A percentile compares a stretch with the other conserved stretches of the same genome.
Conservation (phyloP, 208 protist species). For the Ichthyophonus hoferi region DNA sequence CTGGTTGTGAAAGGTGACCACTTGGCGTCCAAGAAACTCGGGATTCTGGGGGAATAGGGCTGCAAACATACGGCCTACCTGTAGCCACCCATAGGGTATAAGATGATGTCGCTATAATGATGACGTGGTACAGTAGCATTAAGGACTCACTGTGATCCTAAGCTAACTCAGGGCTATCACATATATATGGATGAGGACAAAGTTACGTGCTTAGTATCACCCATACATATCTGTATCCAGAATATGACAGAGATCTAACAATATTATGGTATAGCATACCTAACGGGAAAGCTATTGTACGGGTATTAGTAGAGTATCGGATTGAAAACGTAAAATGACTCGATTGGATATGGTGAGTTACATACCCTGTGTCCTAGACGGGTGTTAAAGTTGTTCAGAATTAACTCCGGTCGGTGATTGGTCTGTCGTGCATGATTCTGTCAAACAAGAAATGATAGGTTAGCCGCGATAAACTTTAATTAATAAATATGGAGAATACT, state of each 20-base stretch:
- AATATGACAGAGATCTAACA: too few relatives aligned
- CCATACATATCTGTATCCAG: too few relatives aligned
- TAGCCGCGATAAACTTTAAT: not conserved
- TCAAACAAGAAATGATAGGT: not conserved
- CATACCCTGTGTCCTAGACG: slow-evolving; percentile 58
- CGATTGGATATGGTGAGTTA: too few relatives aligned
- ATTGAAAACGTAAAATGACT: too few relatives aligned
- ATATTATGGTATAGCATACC: too few relatives aligned
- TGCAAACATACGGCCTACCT: slow-evolving; percentile 60
- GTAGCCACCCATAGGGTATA: slow-evolving; percentile 37
- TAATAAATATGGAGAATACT: not conserved
- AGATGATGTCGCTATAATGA: not conserved
- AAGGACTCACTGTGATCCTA: slow-evolving; percentile 11
- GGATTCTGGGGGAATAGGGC: slow-evolving; percentile 66
- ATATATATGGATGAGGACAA: not conserved
- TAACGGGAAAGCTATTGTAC: too few relatives aligned
- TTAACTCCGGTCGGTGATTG: slow-evolving; percentile 70
- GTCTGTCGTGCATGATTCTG: slow-evolving; percentile 55
- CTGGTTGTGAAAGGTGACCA: slow-evolving; percentile 78
- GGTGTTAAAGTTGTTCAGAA: slow-evolving; percentile 80
- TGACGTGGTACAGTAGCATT: not conserved
- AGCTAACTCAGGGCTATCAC: too few relatives aligned
- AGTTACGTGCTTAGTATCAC: not conserved
- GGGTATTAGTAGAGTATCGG: too few relatives aligned
- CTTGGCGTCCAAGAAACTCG: slow-evolving; percentile 69